Base-by-base conservation (phyloP, 1,284 basidiomycete genomes). In the Chondrostereum purpureum region DNA sequence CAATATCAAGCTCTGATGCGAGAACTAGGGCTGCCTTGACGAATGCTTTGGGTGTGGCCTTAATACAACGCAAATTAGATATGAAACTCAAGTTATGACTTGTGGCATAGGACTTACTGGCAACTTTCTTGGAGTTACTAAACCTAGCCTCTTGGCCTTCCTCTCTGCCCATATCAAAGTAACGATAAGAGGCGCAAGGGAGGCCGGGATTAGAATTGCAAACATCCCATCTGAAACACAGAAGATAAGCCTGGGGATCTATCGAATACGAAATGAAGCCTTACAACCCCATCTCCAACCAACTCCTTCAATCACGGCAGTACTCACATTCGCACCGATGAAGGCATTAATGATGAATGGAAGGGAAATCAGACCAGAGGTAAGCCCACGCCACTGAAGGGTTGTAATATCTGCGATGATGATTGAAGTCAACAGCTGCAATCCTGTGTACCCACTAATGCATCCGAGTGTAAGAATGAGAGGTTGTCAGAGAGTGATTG, bases 201-300 rank as follows among this genome's bases (percentile, higher is more conserved):
- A 58, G 2, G 64, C 65, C 1, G 80, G 80, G 19, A 82, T 65
- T 24, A 83, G 67, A 51, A 81, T 76, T 39, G 72, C 78, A 58
- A 78, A 83, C 78, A 88, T 84, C 41, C 75, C 83, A 55, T 87
- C 78, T 80, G 38, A 27, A n/a, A 33, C 13, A 14, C 4, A 34
- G 35, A 44, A 17, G 35, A 16, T 17, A 46, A 33, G n/a, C 35
- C 40, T 8, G 23, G 21, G 36, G 36, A 13, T 31, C 42, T 21
- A 21, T 16, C 21, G 12, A 36, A 39, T 17, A 33, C 21, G 35
- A 47, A 23, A 22, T 43, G 18, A 24, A 51, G 13, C 60, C 72
- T 39, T 68, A 78, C 77, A 85, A 21, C 88, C 88, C 80, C 83
- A 86, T 61, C 87, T 67, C 88, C 88, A 91, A 3, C 73, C 70